Percentiles rank a stretch among this genome's conserved stretches.
These are phyloP conservation scores for Raddia guianensis DNA, from an alignment of 176 grass and related monocot species.

Conservation along the genomic window DNA sequence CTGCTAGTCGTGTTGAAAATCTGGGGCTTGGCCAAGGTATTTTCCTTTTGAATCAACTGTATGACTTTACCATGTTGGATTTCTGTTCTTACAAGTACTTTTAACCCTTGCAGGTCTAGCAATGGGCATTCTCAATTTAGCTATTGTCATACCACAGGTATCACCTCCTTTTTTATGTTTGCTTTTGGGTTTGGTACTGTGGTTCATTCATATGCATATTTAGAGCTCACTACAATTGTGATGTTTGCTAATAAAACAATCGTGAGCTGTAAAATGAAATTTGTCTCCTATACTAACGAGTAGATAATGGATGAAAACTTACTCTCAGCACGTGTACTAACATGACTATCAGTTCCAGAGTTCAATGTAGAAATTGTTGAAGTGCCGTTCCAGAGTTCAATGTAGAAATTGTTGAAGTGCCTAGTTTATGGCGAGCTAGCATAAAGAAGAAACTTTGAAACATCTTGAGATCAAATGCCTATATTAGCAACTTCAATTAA, in stretches of 20 bases:
- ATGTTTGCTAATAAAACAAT: background rate
- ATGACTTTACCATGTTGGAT: background rate
- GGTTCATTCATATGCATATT: background rate
- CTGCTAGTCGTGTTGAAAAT: constrained; percentile 76
- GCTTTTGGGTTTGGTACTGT: background rate
- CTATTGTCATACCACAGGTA: constrained; percentile 96
- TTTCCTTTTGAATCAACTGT: constrained; percentile 23
- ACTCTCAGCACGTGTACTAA: background rate
- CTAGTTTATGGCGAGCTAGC: constrained; percentile 1
- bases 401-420: constrained; percentile 12
- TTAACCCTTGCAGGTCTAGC: constrained; percentile 64
- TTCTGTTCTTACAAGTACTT: constrained; percentile 17
- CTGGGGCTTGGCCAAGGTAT: constrained; percentile 90
- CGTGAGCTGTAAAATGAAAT: background rate
- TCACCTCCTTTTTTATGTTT: constrained; percentile 29
- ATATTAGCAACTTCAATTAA: background rate
- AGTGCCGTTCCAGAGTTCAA: background rate
- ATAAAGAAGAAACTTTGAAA: background rate
- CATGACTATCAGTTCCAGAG: background rate
- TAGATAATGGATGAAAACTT: background rate
- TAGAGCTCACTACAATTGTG: background rate
- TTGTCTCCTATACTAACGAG: background rate
- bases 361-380: constrained; percentile 10
- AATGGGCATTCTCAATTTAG: constrained; percentile 96
- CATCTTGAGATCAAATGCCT: background rate